Evolutionary conservation across 305 asterid genomes (phyloP).

Genomic region (Fraxinus latifolia): DNA sequence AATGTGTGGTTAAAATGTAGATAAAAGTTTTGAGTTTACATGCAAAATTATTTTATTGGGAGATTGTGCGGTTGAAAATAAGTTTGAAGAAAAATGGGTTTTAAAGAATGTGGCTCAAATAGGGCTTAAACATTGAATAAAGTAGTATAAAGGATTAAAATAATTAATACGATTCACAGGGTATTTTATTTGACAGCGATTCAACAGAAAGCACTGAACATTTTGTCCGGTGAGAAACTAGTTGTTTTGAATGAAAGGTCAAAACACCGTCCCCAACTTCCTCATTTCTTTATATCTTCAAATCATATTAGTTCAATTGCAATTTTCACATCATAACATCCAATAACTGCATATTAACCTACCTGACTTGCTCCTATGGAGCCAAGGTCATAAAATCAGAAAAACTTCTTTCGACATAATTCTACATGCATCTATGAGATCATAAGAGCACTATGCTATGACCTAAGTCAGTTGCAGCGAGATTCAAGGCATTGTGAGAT

Average conservation of each 20-base stretch:
- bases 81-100: background rate
- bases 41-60: background rate
- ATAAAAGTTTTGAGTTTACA: background rate
- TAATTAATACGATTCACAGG: background rate
- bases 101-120: background rate
- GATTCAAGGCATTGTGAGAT: constrained; percentile 6
- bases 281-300: constrained; percentile 1
- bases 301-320: background rate
- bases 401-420: background rate
- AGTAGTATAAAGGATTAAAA: background rate
- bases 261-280: constrained; percentile 9
- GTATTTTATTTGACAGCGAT: background rate
- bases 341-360: background rate
- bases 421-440: background rate
- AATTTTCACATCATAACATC: background rate
- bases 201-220: background rate
- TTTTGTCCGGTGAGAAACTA: background rate
- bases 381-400: background rate
- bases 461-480: constrained; percentile 7
- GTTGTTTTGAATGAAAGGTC: background rate
- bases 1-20: background rate
- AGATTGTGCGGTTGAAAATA: background rate
- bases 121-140: background rate
- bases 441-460: background rate
- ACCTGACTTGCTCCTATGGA: background rate